Base-by-base conservation (phyloP, 2,329 filamentous ascomycete genomes). In the Chalaropsis thielavioides region DNA sequence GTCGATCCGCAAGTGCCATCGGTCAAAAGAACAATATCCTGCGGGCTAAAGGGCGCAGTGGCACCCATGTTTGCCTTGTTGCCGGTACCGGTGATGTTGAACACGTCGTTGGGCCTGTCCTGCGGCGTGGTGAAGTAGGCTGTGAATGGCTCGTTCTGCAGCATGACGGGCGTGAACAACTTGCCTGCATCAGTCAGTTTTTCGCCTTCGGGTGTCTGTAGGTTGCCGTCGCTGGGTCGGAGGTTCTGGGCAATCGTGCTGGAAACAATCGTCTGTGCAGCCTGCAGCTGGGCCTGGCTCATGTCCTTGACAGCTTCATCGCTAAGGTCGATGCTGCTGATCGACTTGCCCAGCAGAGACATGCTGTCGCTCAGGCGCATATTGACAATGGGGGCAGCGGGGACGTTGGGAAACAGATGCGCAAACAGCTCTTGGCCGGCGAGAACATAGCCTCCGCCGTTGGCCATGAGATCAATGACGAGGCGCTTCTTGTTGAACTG, bases 401-500 rank as follows among this genome's bases (percentile, higher is more conserved):
- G 72, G 8, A 78, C 73, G 13, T 76, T 72, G 0, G 81, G 82
- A 73, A 82, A 81, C 0, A 84, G 74, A 71, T 80, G 74, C 63
- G 81, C 80, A 74, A 86, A 85, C 31, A 87, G 76, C 70, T 85
- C 83, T 68, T 83, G 84, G 17, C 81, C 83, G n/a, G 81, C 77
- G 7, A 83, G 71, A 56, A 86, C 80, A 15, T 77, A 78, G 27
- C 84, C 83, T 51, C 84, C 84, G 1, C 78, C 80, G 68, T 86
- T 86, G 59, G 77, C 77, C 2, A 77, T 78, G 5, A 86, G 72
- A 68, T 86, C 83, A 38, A 87, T 74, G 11, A 86, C 79, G 0
- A 86, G 77, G 71, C 82, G 83, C 58, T 77, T 83, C 73, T 83
- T 85, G 65, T 79, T 80, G 0, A 76, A 77, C 10, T 75, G 74